Conservation (phyloP, 352 stramenopile species). For the Globisporangium irregulare region DNA sequence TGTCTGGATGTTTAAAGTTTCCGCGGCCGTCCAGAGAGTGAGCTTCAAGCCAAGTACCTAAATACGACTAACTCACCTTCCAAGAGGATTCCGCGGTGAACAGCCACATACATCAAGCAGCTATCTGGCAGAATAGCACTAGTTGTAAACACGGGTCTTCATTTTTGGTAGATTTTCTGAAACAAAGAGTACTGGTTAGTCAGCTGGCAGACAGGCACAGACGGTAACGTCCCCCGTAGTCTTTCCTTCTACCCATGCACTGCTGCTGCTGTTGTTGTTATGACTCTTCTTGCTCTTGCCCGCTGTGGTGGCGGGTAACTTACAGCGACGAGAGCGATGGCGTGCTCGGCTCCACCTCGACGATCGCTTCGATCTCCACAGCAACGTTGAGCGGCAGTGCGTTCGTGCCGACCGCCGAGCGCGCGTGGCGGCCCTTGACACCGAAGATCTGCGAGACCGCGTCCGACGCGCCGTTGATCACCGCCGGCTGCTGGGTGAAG, state of each 20-base stretch:
- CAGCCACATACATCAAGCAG: no score
- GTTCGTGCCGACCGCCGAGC: conserved; percentile 93
- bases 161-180: no score
- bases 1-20: no score
- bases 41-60: no score
- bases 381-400: conserved; percentile 91
- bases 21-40: no score
- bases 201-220: background rate
- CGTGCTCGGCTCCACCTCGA: conserved; percentile 72
- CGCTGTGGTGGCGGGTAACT: background rate
- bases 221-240: background rate
- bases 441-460: conserved; percentile 76
- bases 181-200: background rate
- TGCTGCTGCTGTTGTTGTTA: background rate
- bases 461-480: conserved; percentile 93
- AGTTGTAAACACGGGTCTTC: background rate
- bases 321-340: conserved; percentile 24
- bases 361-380: conserved; percentile 94
- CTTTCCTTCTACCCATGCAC: background rate
- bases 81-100: no score
- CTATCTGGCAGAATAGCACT: background rate
- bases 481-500: conserved; percentile 80
- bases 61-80: no score
- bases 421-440: conserved; percentile 65
- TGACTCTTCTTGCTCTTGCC: background rate